Base-by-base conservation (phyloP, 768 basidiomycete species). In the Leccinum fibrillosum region DNA sequence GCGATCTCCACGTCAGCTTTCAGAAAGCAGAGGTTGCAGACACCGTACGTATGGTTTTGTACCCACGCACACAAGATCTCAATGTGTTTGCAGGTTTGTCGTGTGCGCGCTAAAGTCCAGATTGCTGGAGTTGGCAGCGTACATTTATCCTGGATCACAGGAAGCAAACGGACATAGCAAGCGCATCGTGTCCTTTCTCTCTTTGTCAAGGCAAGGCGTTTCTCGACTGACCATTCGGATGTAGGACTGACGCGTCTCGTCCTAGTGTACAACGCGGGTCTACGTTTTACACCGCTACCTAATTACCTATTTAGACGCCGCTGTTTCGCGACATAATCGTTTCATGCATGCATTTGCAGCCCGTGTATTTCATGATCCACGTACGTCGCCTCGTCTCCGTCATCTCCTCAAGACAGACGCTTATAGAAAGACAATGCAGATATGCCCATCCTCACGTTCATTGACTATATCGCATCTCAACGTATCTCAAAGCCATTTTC, bases 81-180 rank as follows among this genome's bases (percentile, higher is more conserved):
- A 66, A 23, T 15, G 28, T 57, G 32, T 32, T 44, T 53, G 9
- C 58, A 90, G 89, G 89, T 90, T 2, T 92, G 89, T 67, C 88
- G 90, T 42, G 72, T 92, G 57, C 85, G 88, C 62, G 90, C 90
- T 52, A 82, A 82, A 67, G 90, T 92, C 2, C 77, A 81, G 65
- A 91, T 92, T 57, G 73, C 80, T 39, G 86, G 88, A 49, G 89
- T 88, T 9, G 90, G 90, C 60, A 90, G 88, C 69, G 89, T 91
- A 32, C 80, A 85, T 62, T 75, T 92, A 55, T 91, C 90, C 35
- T 91, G 89, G 89, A 81, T 75, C 57, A 77, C 82, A 11, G 86
- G 87, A 57, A 80, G 80, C 65, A 75, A 69, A 59, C 76, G 74
- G 56, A 72, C 64, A 54, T 72, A 69, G 21, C 52, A 55, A 57